Evolutionary conservation across 495 filamentous ascomycete genomes (phyloP).

Genomic region (Penicillium verhagenii): DNA sequence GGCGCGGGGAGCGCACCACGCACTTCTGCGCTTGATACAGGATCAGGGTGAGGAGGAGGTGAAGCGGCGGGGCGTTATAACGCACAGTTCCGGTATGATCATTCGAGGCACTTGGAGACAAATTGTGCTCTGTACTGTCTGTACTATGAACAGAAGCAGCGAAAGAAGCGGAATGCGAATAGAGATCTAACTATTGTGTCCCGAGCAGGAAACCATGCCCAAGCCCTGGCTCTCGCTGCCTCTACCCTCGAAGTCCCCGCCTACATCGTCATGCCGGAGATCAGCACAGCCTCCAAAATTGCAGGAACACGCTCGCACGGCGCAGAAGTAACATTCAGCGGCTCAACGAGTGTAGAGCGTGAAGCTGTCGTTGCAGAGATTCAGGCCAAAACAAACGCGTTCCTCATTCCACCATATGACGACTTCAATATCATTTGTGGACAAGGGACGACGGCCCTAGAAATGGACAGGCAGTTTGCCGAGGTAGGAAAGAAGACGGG

Average conservation of each 20-base stretch:
- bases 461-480: conserved; percentile 69
- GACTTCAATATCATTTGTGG: conserved; percentile 88
- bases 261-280: conserved; percentile 87
- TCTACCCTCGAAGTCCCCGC: conserved; percentile 62
- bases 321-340: conserved; percentile 78
- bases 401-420: conserved; percentile 86
- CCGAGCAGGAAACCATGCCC: conserved; percentile 87
- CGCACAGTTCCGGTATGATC: conserved; percentile 80
- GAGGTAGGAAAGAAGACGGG: conserved; percentile 25
- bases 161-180: too few species aligned
- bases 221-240: conserved; percentile 88
- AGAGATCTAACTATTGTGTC: background rate
- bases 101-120: too few species aligned
- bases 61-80: conserved; percentile 71
- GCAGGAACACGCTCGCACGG: conserved; percentile 74
- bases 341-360: conserved; percentile 74
- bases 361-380: conserved; percentile 72
- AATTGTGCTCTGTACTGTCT: too few species aligned
- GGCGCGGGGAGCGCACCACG: conserved; percentile 86
- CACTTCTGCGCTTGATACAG: conserved; percentile 67
- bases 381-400: conserved; percentile 65
- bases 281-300: conserved; percentile 82
- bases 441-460: conserved; percentile 85
- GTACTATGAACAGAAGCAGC: too few species aligned
- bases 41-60: conserved; percentile 59